Base-by-base conservation (phyloP, 768 basidiomycete species). In the Boletus insuetus region DNA sequence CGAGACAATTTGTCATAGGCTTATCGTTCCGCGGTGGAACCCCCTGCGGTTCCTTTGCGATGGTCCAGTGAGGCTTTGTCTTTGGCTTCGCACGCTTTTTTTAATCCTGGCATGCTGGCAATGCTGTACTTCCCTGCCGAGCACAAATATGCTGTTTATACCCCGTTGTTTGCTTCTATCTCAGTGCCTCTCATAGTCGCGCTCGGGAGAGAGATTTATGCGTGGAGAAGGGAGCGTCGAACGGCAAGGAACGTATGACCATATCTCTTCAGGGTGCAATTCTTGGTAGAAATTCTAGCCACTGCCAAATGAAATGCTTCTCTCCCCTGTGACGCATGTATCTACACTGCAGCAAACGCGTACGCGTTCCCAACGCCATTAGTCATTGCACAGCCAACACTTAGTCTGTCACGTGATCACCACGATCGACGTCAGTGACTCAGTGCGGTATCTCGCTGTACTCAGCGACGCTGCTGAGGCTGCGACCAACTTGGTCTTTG, bases 41-140 rank as follows among this genome's bases (percentile, higher is more conserved):
- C 61, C 14, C 69, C 70, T 35, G 60, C 50, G 31, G 51, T 62
- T 51, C 75, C 85, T 5, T 78, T 92, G 42, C 69, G 70, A 26
- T 77, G 82, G 65, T 91, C 91, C 2, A 78, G 81, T 14, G 69
- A 75, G 53, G 90, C 92, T 0, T 70, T 84, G 44, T 78, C 77
- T 0, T 76, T 86, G 35, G 82, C 93, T 12, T 91, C 89, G 2
- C 81, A 86, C 40, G 96, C 97, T 4, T 98, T 97, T 78, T 98
- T 97, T 75, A 91, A 94, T 70, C 97, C 96, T 0, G 91, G 89
- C 19, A 97, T 98, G 94, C 74, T 98, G 62, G 94, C 93, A 14
- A 73, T 98, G 67, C 78, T 99, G 20, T 99, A 99, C 72, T 98
- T 98, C 73, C 97, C 97, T 20, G 87, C 93, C 19, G 97, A 98